A percentile compares a stretch with the other conserved stretches of the same genome.
Conservation (phyloP, 116 monocot species). For the Cymodocea nodosa region DNA sequence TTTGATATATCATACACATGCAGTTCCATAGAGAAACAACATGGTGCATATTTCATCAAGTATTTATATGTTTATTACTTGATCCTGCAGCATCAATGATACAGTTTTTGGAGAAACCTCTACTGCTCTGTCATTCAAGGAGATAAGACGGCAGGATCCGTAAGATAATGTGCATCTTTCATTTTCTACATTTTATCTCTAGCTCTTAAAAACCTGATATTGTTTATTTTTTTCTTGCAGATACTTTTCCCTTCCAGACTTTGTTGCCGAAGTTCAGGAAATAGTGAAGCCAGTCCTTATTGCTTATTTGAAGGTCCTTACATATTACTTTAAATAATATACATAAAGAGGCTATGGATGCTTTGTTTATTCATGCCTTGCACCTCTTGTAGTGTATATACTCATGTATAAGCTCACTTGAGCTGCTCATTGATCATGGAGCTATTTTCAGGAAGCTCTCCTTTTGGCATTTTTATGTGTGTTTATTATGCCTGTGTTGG, state of each 20-base stretch:
- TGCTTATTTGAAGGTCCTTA: slow-evolving; percentile 73
- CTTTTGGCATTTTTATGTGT: no score
- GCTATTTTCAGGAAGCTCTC: no score
- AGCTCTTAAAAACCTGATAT: neutral
- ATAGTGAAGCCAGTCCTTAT: slow-evolving; percentile 75
- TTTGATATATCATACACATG: no score
- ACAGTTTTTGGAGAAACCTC: slow-evolving; percentile 88
- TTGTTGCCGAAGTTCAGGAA: slow-evolving; percentile 93
- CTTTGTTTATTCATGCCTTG: no score
- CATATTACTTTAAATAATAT: neutral
- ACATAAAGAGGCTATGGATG: no score
- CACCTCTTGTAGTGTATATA: no score
- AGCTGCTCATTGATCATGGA: no score
- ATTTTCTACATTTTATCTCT: neutral
- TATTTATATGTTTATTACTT: neutral
- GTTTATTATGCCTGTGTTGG: no score
- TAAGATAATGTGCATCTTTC: slow-evolving; percentile 37
- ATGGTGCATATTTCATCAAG: neutral
- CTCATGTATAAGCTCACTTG: no score
- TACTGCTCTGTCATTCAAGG: slow-evolving; percentile 85
- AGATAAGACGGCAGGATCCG: slow-evolving; percentile 91
- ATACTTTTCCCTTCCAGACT: slow-evolving; percentile 87
- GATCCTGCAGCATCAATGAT: slow-evolving; percentile 69
- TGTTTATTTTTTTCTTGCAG: slow-evolving; percentile 16
- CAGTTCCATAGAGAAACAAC: no score